Conservation (phyloP, 176 grass and related monocot genomes). For the Aegilops bicornis region DNA sequence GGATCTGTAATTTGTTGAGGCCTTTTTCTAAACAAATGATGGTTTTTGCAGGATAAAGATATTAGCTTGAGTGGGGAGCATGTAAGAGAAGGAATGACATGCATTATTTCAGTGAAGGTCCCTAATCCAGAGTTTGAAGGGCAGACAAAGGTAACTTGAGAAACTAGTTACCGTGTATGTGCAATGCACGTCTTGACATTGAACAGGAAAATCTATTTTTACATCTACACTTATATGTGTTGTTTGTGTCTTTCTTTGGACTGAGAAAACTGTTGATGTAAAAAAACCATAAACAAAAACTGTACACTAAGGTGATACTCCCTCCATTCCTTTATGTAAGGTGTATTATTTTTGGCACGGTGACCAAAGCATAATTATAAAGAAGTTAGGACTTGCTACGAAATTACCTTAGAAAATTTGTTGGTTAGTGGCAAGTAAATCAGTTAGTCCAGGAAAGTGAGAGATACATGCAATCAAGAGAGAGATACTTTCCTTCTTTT, state of each 20-base stretch:
- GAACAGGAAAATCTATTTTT: not conserved
- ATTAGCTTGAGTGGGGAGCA: slow-evolving; percentile 92
- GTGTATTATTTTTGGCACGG: no score
- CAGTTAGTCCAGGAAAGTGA: no score
- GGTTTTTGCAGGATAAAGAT: slow-evolving; percentile 78
- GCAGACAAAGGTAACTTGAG: slow-evolving; percentile 79
- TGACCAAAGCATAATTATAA: no score
- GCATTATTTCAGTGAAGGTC: slow-evolving; percentile 89
- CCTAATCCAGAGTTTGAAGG: slow-evolving; percentile 98
- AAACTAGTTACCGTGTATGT: not conserved
- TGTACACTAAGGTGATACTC: not conserved
- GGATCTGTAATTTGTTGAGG: not conserved
- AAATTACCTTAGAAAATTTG: no score
- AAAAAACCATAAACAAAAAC: not conserved
- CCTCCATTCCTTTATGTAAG: no score
- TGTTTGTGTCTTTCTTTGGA: not conserved
- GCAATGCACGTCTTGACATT: not conserved
- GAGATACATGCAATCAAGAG: no score
- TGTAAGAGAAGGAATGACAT: slow-evolving; percentile 98
- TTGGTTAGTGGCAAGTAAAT: no score
- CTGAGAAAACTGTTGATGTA: not conserved
- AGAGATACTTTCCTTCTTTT: no score
- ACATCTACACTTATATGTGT: not conserved
- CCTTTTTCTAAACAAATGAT: not conserved
- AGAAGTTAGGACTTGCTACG: no score